These are phyloP conservation scores for Ogataea chonburiensis DNA, from an alignment of 805 yeast genomes.

Conservation along the genomic window DNA sequence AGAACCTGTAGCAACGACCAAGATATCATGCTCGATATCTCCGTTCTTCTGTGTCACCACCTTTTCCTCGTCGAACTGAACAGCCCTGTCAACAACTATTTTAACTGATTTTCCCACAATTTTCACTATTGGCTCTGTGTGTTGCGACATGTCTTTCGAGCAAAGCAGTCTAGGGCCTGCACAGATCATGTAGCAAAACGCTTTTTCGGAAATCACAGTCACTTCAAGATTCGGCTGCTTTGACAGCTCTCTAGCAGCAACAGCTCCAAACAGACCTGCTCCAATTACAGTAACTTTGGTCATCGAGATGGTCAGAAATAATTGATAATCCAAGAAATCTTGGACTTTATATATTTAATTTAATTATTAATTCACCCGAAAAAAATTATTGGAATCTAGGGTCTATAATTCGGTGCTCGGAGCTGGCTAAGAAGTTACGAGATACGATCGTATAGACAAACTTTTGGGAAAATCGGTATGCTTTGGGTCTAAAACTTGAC, in stretches of 20 bases:
- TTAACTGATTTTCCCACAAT: constrained; percentile 22
- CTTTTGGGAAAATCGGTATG: no score
- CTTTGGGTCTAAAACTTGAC: no score
- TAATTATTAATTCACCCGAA: no score
- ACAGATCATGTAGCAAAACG: constrained; percentile 14
- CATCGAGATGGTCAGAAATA: not conserved
- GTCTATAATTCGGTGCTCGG: no score
- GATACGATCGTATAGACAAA: no score
- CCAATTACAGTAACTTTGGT: constrained; percentile 14
- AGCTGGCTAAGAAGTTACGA: no score
- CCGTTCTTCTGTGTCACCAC: constrained; percentile 18
- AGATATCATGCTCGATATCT: constrained; percentile 21
- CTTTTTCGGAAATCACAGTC: constrained; percentile 18
- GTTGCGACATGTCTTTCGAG: constrained; percentile 8
- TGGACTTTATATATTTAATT: no score
- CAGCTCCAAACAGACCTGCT: constrained; percentile 15
- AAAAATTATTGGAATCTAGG: no score
- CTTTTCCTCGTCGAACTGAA: constrained; percentile 17
- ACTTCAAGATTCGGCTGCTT: constrained; percentile 8
- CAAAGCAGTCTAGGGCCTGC: constrained; percentile 17
- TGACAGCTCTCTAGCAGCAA: constrained; percentile 9
- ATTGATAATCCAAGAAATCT: no score
- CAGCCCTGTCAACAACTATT: constrained; percentile 23
- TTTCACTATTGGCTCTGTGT: constrained; percentile 18
- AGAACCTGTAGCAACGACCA: constrained; percentile 34